A percentile compares a stretch with the other conserved stretches of the same genome.
Evolutionary conservation across 805 yeast genomes (phyloP).

Genomic region (Starmera caribaea): DNA sequence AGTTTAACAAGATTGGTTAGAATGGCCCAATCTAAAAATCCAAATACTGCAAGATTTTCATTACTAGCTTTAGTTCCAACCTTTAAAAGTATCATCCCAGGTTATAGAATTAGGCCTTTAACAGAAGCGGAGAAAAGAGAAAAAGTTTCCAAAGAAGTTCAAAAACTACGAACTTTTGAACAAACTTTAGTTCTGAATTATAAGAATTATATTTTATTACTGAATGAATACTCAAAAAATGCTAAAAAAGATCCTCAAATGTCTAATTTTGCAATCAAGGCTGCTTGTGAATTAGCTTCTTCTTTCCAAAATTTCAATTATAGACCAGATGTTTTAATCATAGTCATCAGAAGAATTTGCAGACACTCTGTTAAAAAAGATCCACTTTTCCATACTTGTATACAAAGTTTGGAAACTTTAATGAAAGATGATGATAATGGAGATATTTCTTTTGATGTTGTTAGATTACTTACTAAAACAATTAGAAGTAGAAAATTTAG

Average conservation of each 20-base stretch:
- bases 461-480: constrained; percentile 58
- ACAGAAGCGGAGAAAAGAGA: constrained; percentile 75
- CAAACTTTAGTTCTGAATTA: constrained; percentile 66
- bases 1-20: constrained; percentile 56
- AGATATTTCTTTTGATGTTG: constrained; percentile 65
- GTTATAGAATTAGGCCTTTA: constrained; percentile 76
- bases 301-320: constrained; percentile 73
- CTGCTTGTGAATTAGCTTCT: constrained; percentile 68
- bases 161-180: constrained; percentile 69
- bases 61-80: constrained; percentile 75
- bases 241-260: constrained; percentile 25
- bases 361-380: constrained; percentile 39
- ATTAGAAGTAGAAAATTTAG: constrained; percentile 64
- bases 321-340: constrained; percentile 61
- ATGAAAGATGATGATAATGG: constrained; percentile 78
- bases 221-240: constrained; percentile 33
- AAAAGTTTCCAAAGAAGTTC: constrained; percentile 76
- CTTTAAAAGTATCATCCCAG: constrained; percentile 79
- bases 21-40: constrained; percentile 60
- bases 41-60: constrained; percentile 60
- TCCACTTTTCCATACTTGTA: constrained; percentile 44
- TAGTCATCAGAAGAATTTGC: constrained; percentile 59
- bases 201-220: constrained; percentile 49
- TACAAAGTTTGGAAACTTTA: constrained; percentile 59
- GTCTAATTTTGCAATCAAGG: constrained; percentile 57